Percentiles rank a stretch among this genome's conserved stretches.
These are phyloP conservation scores for Yarrowia sp. DNA, from an alignment of 805 yeast species.

Conservation along the genomic window DNA sequence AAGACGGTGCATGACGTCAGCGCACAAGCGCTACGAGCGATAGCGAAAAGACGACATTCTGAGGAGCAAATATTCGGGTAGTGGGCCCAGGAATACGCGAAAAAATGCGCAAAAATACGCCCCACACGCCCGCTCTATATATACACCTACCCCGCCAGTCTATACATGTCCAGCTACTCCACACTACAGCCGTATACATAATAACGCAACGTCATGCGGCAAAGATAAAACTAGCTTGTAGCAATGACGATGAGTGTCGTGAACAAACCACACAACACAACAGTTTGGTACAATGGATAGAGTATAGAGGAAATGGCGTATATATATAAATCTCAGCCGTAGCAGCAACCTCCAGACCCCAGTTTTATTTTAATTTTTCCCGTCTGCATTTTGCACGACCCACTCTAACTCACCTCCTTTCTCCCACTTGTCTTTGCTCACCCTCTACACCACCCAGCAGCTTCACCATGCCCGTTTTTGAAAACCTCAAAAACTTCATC, in stretches of 20 bases:
- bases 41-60: too few relatives aligned
- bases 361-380: too few relatives aligned
- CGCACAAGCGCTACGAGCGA: too few relatives aligned
- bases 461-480: conserved; percentile 31
- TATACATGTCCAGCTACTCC: not conserved
- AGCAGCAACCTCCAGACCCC: too few relatives aligned
- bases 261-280: not conserved
- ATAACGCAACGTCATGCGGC: conserved; percentile 25
- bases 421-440: conserved; percentile 10
- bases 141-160: too few relatives aligned
- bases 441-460: not conserved
- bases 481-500: conserved; percentile 58
- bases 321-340: too few relatives aligned
- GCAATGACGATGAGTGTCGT: not conserved
- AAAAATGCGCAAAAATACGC: not conserved
- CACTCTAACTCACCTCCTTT: not conserved
- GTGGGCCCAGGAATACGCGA: not conserved
- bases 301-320: too few relatives aligned
- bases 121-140: not conserved
- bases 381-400: not conserved
- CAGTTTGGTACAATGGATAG: too few relatives aligned
- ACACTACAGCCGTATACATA: conserved; percentile 18
- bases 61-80: too few relatives aligned
- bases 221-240: conserved; percentile 2
- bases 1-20: too few relatives aligned